A percentile compares a stretch with the other conserved stretches of the same genome.
Conservation (phyloP, 441 rosid genomes). For the Pelargonium australe region DNA sequence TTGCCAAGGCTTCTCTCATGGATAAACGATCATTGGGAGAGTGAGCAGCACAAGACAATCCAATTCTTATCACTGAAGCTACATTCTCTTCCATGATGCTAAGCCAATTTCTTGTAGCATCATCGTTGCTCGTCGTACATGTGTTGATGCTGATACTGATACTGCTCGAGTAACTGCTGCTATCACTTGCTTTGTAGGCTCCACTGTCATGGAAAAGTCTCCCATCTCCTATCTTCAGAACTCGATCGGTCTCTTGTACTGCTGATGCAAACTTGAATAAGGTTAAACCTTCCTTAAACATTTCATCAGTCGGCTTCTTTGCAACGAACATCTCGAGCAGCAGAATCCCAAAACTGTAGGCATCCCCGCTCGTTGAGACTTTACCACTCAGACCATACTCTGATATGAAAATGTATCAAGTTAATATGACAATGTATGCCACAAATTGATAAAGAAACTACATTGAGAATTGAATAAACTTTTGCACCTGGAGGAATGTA, state of each 20-base stretch:
- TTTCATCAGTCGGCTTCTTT: constrained; percentile 25
- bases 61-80: constrained; percentile 7
- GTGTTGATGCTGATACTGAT: too few relatives aligned
- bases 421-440: neutral
- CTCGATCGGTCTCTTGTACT: neutral
- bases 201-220: neutral
- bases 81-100: constrained; percentile 8
- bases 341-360: constrained; percentile 28
- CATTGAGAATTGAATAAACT: neutral
- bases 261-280: constrained; percentile 13
- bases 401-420: neutral
- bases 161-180: too few relatives aligned
- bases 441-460: neutral
- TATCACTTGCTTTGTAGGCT: too few relatives aligned
- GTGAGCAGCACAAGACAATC: constrained; percentile 16
- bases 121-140: neutral
- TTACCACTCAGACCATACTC: constrained; percentile 26
- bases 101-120: too few relatives aligned
- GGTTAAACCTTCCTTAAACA: constrained; percentile 28
- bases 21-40: constrained; percentile 18
- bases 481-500: constrained; percentile 26
- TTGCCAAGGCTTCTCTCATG: constrained; percentile 19
- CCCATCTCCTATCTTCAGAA: constrained; percentile 8
- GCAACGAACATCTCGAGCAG: constrained; percentile 23
- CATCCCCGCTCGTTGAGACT: constrained; percentile 27